Evolutionary conservation across 148 eudicot genomes (phyloP).

Genomic region (Cornus controversa): DNA sequence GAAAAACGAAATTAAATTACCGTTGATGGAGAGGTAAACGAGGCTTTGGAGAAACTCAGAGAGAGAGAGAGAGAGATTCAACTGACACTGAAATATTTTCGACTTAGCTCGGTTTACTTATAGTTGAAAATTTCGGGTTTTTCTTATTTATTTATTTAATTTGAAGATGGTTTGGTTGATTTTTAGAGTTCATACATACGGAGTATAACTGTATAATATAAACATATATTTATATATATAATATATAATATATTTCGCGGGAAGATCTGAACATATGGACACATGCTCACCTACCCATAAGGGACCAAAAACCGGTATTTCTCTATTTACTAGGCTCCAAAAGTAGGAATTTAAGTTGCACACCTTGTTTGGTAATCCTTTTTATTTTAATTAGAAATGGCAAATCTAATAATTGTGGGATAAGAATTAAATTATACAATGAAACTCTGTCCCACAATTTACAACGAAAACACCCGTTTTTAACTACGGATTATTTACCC

Average conservation of each 20-base stretch:
- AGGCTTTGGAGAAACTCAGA: neutral
- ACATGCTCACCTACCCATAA: neutral
- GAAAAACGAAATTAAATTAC: neutral
- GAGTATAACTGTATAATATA: no score
- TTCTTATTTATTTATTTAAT: no score
- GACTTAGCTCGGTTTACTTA: conserved; percentile 4
- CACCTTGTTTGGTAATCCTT: neutral
- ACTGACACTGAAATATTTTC: neutral
- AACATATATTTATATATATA: no score
- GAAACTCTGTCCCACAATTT: no score
- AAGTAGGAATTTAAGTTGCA: neutral
- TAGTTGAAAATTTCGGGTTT: neutral
- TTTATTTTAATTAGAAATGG: no score
- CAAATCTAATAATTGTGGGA: no score
- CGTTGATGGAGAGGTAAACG: neutral
- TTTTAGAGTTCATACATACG: neutral
- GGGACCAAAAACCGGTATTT: neutral
- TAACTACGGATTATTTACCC: no score
- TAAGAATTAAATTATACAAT: no score
- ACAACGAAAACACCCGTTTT: no score
- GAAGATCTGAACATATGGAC: neutral
- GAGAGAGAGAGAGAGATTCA: neutral
- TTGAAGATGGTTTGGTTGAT: neutral
- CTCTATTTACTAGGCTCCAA: neutral
- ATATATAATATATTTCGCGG: no score